phyloP scores from a whole-genome alignment of 2,329 filamentous ascomycete species.

The Davidsoniella australis region DNA sequence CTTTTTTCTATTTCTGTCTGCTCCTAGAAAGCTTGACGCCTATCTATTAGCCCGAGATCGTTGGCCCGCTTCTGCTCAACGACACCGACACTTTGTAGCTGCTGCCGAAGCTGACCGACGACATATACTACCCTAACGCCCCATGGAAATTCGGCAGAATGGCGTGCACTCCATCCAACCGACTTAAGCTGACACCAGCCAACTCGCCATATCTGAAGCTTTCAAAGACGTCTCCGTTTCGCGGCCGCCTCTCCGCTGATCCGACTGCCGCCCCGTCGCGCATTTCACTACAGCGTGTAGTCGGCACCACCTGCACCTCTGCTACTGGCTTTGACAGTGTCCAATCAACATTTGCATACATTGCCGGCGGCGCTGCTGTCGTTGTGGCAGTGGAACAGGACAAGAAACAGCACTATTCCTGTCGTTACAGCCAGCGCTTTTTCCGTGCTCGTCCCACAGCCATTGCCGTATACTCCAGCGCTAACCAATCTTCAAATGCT shows the following conservation, averaged over 20 bases:
- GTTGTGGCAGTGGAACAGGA: slow-evolving; percentile 63
- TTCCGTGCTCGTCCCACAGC: slow-evolving; percentile 73
- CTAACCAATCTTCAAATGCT: slow-evolving; percentile 33
- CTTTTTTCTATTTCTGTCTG: too few species aligned
- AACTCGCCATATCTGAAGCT: slow-evolving; percentile 53
- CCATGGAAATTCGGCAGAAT: slow-evolving; percentile 36
- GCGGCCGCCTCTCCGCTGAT: slow-evolving; percentile 30
- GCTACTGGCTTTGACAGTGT: slow-evolving; percentile 77
- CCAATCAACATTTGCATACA: slow-evolving; percentile 67
- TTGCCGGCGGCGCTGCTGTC: slow-evolving; percentile 85
- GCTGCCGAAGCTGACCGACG: too few species aligned
- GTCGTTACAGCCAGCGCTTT: slow-evolving; percentile 58
- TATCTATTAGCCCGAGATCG: not conserved
- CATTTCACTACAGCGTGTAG: slow-evolving; percentile 64
- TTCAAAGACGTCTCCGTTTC: slow-evolving; percentile 41
- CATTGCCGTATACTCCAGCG: slow-evolving; percentile 43
- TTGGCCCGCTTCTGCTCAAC: not conserved
- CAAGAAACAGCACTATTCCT: slow-evolving; percentile 16
- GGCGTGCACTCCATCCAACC: slow-evolving; percentile 39
- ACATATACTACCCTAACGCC: slow-evolving; percentile 14
- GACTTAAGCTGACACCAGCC: slow-evolving; percentile 56
- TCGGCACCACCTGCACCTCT: slow-evolving; percentile 75
- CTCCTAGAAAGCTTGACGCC: too few species aligned
- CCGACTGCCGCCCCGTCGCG: slow-evolving; percentile 30
- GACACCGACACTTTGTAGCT: too few species aligned